Base-by-base conservation (phyloP, 1,284 basidiomycete genomes). In the Austropuccinia psidii region DNA sequence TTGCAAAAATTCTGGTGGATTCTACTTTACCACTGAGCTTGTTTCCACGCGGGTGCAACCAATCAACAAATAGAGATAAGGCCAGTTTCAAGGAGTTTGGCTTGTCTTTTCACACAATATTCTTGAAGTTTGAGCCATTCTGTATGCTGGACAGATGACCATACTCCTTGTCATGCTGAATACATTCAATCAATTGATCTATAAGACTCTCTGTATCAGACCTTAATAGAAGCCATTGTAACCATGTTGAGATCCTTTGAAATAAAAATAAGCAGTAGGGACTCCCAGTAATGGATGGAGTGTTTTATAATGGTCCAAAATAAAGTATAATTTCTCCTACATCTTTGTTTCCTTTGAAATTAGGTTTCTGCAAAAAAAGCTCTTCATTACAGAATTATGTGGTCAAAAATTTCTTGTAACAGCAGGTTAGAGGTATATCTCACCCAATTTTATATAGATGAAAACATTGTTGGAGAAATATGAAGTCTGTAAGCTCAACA, bases 11-110 rank as follows among this genome's bases (percentile, higher is more conserved):
- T 2, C 64, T 49, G 13, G 37, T 67, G 8, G 47, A 67, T 24
- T 50, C n/a, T 35, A 19, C 33, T 31, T 50, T 52, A 11, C 64
- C 45, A 21, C 39, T 37, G n/a, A 37, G 11, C 60, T 62, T 62
- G 37, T 62, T 62, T 39, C 60, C 60, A 31, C 45, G 19, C 8
- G 45, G 47, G 50, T 66, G 49, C 8, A 66, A 66, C 62, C 62
- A 66, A 31, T 66, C 62, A 66, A 52, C 31, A 50, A 66, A 66
- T 19, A 66, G 39, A n/a, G 62, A 66, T 5, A 66, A 4, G 9
- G 15, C 62, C 11, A 65, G 21, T 11, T 65, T 47, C 13, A 65
- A 33, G 27, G 43, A 11, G 41, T 64, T 49, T 15, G 37, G 24
- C 17, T 50, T 24, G 31, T 45, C 35, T 5, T 6, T 21, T 13